Evolutionary conservation across 768 basidiomycete species (phyloP).

Genomic region (Pholiota microspora): DNA sequence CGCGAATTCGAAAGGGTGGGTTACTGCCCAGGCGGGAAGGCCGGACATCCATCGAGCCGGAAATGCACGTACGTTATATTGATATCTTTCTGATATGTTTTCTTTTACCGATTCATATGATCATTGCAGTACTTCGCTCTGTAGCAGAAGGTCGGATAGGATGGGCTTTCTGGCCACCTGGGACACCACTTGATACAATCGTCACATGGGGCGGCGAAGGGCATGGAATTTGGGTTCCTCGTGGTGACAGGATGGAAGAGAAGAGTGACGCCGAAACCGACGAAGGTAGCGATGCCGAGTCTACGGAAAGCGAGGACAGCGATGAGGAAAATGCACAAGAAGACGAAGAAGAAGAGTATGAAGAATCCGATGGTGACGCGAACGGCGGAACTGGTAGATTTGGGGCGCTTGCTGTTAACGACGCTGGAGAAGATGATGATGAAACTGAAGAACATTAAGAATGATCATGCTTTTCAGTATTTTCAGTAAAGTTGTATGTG

Average conservation of each 20-base stretch:
- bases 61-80: slow-evolving; percentile 70
- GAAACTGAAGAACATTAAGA: slow-evolving; percentile 20
- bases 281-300: slow-evolving; percentile 8
- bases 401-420: slow-evolving; percentile 35
- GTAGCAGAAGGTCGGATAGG: slow-evolving; percentile 77
- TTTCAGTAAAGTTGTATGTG: background rate
- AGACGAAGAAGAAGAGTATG: slow-evolving; percentile 22
- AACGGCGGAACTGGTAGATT: slow-evolving; percentile 33
- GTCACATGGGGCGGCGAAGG: slow-evolving; percentile 26
- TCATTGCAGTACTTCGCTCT: slow-evolving; percentile 65
- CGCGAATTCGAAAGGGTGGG: slow-evolving; percentile 75
- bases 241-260: slow-evolving; percentile 28
- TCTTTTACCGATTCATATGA: background rate
- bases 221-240: slow-evolving; percentile 60
- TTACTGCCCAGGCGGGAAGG: slow-evolving; percentile 89
- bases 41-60: slow-evolving; percentile 89
- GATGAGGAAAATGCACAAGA: slow-evolving; percentile 31
- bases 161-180: slow-evolving; percentile 89
- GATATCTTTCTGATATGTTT: background rate
- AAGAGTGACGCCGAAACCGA: slow-evolving; percentile 20
- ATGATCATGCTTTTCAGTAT: slow-evolving; percentile 4
- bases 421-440: slow-evolving; percentile 20
- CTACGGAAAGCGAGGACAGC: slow-evolving; percentile 19
- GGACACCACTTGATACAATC: slow-evolving; percentile 25
- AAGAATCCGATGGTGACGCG: slow-evolving; percentile 11